phyloP scores from a whole-genome alignment of 2,329 filamentous ascomycete species.

The Diaporthe citri region DNA sequence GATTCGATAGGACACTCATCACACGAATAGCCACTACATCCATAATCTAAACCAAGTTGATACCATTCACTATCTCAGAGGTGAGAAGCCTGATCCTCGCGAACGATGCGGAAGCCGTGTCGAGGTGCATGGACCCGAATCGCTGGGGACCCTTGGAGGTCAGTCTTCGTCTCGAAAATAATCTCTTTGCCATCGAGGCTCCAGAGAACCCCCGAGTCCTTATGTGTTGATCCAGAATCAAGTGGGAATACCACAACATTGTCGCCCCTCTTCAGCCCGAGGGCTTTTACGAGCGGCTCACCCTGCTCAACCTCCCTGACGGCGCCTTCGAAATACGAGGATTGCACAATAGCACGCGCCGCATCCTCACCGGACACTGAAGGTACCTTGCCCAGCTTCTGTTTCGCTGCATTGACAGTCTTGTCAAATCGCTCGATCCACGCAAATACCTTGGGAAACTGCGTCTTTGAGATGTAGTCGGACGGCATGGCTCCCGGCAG shows the following conservation, averaged over 20 bases:
- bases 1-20: neutral
- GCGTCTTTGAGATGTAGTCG: slow-evolving; percentile 62
- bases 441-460: slow-evolving; percentile 71
- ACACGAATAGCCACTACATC: neutral
- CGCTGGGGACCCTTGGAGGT: slow-evolving; percentile 47
- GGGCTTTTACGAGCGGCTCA: slow-evolving; percentile 61
- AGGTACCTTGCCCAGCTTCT: slow-evolving; percentile 50
- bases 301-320: slow-evolving; percentile 57
- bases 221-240: slow-evolving; percentile 71
- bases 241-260: slow-evolving; percentile 71
- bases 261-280: slow-evolving; percentile 65
- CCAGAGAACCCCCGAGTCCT: slow-evolving; percentile 69
- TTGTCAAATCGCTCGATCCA: slow-evolving; percentile 74
- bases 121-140: slow-evolving; percentile 73
- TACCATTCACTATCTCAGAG: neutral
- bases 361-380: slow-evolving; percentile 68
- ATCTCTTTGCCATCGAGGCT: slow-evolving; percentile 66
- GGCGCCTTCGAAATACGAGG: slow-evolving; percentile 58
- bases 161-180: slow-evolving; percentile 65
- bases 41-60: too few species aligned
- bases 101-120: slow-evolving; percentile 62
- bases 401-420: slow-evolving; percentile 58
- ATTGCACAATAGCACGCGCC: slow-evolving; percentile 57
- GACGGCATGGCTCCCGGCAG: slow-evolving; percentile 68
- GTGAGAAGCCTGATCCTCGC: slow-evolving; percentile 50